Conservation (phyloP, 805 yeast genomes). For the Yamadazyma takamatsuzukensis region DNA sequence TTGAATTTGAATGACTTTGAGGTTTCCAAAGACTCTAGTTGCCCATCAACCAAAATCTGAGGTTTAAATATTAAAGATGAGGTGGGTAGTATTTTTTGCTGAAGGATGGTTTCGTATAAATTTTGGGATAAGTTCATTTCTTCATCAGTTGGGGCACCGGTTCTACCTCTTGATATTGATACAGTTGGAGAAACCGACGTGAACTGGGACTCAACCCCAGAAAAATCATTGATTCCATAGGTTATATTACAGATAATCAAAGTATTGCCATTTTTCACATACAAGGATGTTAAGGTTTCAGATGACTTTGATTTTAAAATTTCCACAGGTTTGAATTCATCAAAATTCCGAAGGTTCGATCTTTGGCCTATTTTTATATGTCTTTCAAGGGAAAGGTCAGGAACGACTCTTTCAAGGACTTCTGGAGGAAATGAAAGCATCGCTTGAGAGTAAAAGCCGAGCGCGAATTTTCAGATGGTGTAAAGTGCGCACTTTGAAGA, state of each 20-base stretch:
- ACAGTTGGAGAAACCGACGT: constrained; percentile 64
- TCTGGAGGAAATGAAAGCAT: constrained; percentile 70
- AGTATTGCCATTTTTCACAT: constrained; percentile 13
- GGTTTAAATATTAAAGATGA: constrained; percentile 26
- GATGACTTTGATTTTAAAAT: constrained; percentile 25
- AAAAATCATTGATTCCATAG: constrained; percentile 7
- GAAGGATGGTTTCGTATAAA: constrained; percentile 56
- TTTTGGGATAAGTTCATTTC: constrained; percentile 73
- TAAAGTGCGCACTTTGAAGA: no score
- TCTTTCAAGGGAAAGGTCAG: constrained; percentile 76
- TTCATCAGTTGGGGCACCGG: constrained; percentile 81
- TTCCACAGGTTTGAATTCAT: constrained; percentile 64
- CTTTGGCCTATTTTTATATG: constrained; percentile 73
- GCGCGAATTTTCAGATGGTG: no score
- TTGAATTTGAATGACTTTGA: constrained; percentile 37
- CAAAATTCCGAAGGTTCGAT: constrained; percentile 66
- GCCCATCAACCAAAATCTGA: constrained; percentile 18
- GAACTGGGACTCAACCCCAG: constrained; percentile 9
- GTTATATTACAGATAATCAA: constrained; percentile 9
- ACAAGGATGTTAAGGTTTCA: constrained; percentile 7
- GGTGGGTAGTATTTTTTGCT: constrained; percentile 48
- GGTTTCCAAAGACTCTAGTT: constrained; percentile 8
- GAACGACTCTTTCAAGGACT: constrained; percentile 78
- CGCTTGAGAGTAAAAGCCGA: not conserved
- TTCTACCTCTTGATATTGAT: constrained; percentile 69